phyloP scores from a whole-genome alignment of 2,329 filamentous ascomycete species.

The Colletotrichum sojae region DNA sequence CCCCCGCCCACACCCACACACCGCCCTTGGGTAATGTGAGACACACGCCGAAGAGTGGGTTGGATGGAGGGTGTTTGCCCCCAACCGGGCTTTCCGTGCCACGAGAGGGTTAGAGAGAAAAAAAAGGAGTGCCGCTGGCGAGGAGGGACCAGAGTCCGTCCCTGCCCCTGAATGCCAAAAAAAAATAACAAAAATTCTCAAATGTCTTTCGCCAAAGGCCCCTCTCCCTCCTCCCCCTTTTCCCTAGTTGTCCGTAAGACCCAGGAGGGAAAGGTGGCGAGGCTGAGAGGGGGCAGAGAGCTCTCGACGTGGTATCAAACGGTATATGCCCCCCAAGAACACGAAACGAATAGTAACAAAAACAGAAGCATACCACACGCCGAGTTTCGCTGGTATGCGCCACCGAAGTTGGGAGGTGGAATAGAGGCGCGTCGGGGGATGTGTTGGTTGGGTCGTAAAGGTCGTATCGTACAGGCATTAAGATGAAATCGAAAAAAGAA shows the following conservation, averaged over 20 bases:
- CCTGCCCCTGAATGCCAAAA: not conserved
- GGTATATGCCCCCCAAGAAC: slow-evolving; percentile 33
- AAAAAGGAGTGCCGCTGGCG: slow-evolving; percentile 4
- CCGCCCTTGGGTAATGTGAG: too few relatives aligned
- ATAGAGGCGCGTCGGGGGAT: slow-evolving; percentile 38
- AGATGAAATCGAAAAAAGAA: not conserved
- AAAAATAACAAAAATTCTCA: slow-evolving; percentile 16
- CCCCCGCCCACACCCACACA: too few relatives aligned
- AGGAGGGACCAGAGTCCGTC: not conserved
- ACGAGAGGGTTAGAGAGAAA: too few relatives aligned
- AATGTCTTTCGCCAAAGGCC: slow-evolving; percentile 18
- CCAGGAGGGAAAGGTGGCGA: too few relatives aligned
- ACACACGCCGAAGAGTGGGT: too few relatives aligned
- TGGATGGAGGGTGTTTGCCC: too few relatives aligned
- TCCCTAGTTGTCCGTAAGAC: not conserved
- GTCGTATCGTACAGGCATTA: slow-evolving; percentile 39
- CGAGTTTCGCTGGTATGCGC: not conserved
- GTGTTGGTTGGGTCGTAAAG: slow-evolving; percentile 19
- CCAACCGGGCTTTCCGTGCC: too few relatives aligned
- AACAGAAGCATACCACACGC: slow-evolving; percentile 9
- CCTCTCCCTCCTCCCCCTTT: not conserved
- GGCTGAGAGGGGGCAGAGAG: too few relatives aligned
- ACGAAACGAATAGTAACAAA: slow-evolving; percentile 33
- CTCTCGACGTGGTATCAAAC: slow-evolving; percentile 39
- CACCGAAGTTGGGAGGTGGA: slow-evolving; percentile 31